A percentile compares a stretch with the other conserved stretches of the same genome.
phyloP scores from a whole-genome alignment of 805 yeast genomes.

The Teunomyces cretensis region DNA sequence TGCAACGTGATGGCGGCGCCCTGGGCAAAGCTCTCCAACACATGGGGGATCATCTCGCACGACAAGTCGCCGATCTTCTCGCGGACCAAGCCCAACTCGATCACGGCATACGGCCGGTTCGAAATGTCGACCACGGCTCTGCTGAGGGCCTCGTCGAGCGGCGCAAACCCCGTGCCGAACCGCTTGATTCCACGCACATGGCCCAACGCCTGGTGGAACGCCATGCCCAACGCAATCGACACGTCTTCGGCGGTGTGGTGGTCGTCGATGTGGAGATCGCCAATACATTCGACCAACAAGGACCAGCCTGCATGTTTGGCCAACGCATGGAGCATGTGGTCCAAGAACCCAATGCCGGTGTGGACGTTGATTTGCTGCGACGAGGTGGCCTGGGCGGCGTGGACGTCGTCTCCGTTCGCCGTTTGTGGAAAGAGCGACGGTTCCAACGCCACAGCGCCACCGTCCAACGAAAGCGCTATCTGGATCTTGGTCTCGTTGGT shows the following conservation, averaged over 20 bases:
- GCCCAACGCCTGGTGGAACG: constrained; percentile 88
- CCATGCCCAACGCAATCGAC: constrained; percentile 86
- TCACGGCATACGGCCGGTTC: constrained; percentile 87
- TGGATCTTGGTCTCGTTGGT: constrained; percentile 96
- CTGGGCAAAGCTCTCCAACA: constrained; percentile 89
- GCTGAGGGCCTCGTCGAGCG: constrained; percentile 92
- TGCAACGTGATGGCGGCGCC: constrained; percentile 89
- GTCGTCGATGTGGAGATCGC: constrained; percentile 94
- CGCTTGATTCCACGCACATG: constrained; percentile 87
- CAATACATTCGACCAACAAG: constrained; percentile 80
- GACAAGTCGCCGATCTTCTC: constrained; percentile 91
- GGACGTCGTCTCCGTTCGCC: constrained; percentile 33
- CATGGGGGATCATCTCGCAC: constrained; percentile 98
- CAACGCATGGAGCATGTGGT: constrained; percentile 96
- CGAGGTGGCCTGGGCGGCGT: constrained; percentile 68
- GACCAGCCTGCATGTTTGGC: constrained; percentile 99
- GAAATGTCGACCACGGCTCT: constrained; percentile 96
- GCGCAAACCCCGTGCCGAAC: constrained; percentile 92
- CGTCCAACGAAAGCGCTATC: constrained; percentile 78
- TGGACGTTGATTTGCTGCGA: constrained; percentile 76
- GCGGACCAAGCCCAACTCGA: constrained; percentile 85
- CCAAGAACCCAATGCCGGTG: constrained; percentile 93
- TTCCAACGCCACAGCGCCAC: constrained; percentile 71
- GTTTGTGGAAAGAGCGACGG: constrained; percentile 48
- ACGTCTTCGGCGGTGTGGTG: constrained; percentile 97